Percentiles rank a stretch among this genome's conserved stretches.
Conservation (phyloP, 345 rosid species). For the Salix udensis region DNA sequence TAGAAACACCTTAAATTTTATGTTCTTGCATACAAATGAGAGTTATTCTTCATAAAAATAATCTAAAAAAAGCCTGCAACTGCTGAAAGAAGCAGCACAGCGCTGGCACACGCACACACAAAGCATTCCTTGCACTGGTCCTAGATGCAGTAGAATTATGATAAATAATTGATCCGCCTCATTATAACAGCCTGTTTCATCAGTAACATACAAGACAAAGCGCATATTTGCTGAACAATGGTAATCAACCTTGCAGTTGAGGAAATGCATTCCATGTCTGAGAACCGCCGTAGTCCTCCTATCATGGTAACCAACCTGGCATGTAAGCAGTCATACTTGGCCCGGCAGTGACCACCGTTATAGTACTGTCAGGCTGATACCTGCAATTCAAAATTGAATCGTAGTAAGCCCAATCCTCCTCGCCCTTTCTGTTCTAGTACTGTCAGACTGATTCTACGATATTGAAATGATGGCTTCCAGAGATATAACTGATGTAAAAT, state of each 20-base stretch:
- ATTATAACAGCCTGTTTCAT: neutral
- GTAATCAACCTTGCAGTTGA: neutral
- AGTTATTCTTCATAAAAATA: neutral
- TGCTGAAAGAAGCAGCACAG: neutral
- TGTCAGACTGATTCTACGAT: neutral
- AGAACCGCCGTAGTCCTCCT: neutral
- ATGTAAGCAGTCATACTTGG: conserved; percentile 77
- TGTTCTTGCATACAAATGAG: neutral
- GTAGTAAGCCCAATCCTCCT: neutral
- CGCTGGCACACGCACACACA: conserved; percentile 12
- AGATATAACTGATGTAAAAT: neutral
- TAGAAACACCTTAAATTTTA: neutral
- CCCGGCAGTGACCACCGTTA: conserved; percentile 53
- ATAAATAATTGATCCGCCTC: conserved; percentile 5
- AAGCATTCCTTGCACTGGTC: conserved; percentile 7
- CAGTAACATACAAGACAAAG: conserved; percentile 10
- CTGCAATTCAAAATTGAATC: conserved; percentile 31
- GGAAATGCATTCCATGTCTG: conserved; percentile 13
- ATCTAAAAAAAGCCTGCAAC: neutral
- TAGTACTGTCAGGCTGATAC: conserved; percentile 63
- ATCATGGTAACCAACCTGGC: conserved; percentile 88
- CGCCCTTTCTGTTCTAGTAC: neutral
- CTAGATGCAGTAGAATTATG: conserved; percentile 2
- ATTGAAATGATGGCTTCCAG: neutral
- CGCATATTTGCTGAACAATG: neutral